Base-by-base conservation (phyloP, 78 protist genomes). In the Dictyostelium firmibasis region DNA sequence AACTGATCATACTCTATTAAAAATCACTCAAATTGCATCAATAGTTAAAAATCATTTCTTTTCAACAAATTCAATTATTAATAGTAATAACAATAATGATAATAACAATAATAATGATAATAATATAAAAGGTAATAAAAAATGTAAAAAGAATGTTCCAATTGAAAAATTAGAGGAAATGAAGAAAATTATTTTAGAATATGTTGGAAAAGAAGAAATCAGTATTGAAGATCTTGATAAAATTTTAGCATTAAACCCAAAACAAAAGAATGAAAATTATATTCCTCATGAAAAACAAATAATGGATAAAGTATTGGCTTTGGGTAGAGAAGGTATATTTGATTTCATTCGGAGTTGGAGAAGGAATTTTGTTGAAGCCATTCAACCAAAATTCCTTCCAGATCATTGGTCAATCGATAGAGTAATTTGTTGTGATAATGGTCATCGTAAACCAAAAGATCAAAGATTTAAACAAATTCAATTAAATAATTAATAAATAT, bases 321-420 rank as follows among this genome's bases (percentile, higher is more conserved):
- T 44, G 3, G 94, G 94, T 50, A 87, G 81, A 27, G 29, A 79
- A 69, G 94, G 87, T 47, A 81, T 89, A 23, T 23, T 64, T 16
- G 83, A 81, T 33, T 89, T 89, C 38, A 81, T 89, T n/a, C 23
- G 44, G 16, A 18, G n/a, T 25, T 89, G 94, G 94, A 33, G 94
- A 33, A 78, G 27, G 25, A 38, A 78, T 35, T 89, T 89, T 33
- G 41, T 81, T 70, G 88, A 89, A 70, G 70, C 81, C 23, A 50
- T 47, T n/a, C 86, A 81, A 70, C 94, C 94, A 89, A 78, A 81
- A 76, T 69, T 35, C 31, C 47, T 89, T 23, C 27, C 36, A n/a
- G 29, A 25, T 50, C 87, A 89, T 89, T 89, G 94, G 94, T 44
- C 70, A 47, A 50, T 89, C 27, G 72, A 89, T 81, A 89, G 70